Evolutionary conservation across 768 basidiomycete species (phyloP).

Genomic region (Mycena vulgaris): DNA sequence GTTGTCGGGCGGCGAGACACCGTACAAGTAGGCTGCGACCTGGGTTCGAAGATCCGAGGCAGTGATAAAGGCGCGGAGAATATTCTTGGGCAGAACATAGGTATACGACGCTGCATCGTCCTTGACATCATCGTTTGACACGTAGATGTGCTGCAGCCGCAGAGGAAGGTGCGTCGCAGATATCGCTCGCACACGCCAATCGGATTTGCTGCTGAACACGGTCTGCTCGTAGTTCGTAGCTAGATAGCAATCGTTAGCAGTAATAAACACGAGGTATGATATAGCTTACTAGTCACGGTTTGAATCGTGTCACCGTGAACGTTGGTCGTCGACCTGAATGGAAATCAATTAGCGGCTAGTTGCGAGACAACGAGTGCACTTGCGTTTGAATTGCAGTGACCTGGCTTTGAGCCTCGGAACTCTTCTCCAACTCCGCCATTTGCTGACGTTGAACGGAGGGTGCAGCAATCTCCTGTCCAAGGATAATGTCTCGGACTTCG

Average conservation of each 20-base stretch:
- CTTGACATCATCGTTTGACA: slow-evolving; percentile 99
- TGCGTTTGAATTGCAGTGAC: slow-evolving; percentile 96
- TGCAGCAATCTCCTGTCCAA: slow-evolving; percentile 98
- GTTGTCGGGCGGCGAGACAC: slow-evolving; percentile 94
- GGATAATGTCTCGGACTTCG: slow-evolving; percentile 97
- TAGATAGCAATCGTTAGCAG: slow-evolving; percentile 44
- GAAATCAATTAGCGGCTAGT: slow-evolving; percentile 26
- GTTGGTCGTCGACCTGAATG: slow-evolving; percentile 90
- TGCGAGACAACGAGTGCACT: slow-evolving; percentile 40
- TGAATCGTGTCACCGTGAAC: slow-evolving; percentile 97
- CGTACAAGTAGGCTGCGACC: slow-evolving; percentile 95
- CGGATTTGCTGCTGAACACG: slow-evolving; percentile 99
- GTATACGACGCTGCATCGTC: slow-evolving; percentile 97
- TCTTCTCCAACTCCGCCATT: slow-evolving; percentile 99
- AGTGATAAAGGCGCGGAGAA: slow-evolving; percentile 93
- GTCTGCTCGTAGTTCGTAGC: slow-evolving; percentile 98
- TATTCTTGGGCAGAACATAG: slow-evolving; percentile 97
- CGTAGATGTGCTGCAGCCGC: slow-evolving; percentile 98
- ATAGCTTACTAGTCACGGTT: slow-evolving; percentile 86
- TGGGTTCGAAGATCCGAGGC: slow-evolving; percentile 96
- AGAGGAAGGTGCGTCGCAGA: slow-evolving; percentile 96
- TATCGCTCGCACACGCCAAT: slow-evolving; percentile 99
- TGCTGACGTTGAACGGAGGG: slow-evolving; percentile 97
- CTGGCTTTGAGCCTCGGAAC: slow-evolving; percentile 93
- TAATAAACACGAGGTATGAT: background rate